Base-by-base conservation (phyloP, 2,329 filamentous ascomycete genomes). In the Ambrosiella beaveri region DNA sequence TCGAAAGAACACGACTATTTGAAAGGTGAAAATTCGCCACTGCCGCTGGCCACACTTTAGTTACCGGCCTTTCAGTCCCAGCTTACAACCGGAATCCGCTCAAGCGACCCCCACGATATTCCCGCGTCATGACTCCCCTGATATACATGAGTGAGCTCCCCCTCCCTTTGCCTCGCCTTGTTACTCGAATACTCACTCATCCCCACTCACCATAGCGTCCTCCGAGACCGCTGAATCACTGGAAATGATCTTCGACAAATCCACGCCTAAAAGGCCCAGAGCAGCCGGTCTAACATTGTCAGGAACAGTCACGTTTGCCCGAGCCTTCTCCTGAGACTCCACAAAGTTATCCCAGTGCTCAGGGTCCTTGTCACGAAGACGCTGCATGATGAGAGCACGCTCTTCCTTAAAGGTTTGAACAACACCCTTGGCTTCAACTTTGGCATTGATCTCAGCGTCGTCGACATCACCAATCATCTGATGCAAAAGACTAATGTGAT, bases 271-370 rank as follows among this genome's bases (percentile, higher is more conserved):
- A 11, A 36, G 58, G 38, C 57, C 59, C 36, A 44, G 58, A 52
- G 11, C 52, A 61, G n/a, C 52, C 56, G 57, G 65, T 64, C 37
- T 60, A 60, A 6, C 62, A 65, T 56, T 65, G 63, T 57, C 61
- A 60, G 64, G 56, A 19, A 69, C 63, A 56, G 68, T 70, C 17
- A 77, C 73, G 63, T 81, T 81, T 9, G 74, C 76, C 59, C 74
- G 70, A 5, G 78, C 76, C 68, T 80, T 80, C 64, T 78, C 71
- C 68, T 82, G 80, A 41, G 75, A 73, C 68, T 84, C 79, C 27
- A 77, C 74, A 65, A 89, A 80, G 7, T 71, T 70, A 54, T 77
- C 75, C 77, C 86, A 80, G 66, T 85, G 76, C 62, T 81, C 78
- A 0, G 82, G 80, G 62, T 88, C 86, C 36, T 77, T 75, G 4